Base-by-base conservation (phyloP, 768 basidiomycete genomes). In the Lentinula aciculospora region DNA sequence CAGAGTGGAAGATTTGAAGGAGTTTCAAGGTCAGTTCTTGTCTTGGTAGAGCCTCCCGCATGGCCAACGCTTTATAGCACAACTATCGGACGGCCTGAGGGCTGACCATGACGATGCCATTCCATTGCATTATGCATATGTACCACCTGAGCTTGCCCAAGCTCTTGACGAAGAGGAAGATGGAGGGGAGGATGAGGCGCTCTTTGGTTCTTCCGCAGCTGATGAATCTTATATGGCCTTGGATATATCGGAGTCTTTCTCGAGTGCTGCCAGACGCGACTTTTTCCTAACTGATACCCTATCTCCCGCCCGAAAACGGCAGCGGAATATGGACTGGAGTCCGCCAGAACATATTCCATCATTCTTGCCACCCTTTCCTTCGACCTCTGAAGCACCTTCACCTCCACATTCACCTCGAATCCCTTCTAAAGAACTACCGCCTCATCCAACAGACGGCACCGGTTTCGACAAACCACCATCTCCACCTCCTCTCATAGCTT, bases 1-100 rank as follows among this genome's bases (percentile, higher is more conserved):
- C 63, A 76, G 89, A 63, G 75, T 83, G 10, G 89, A 91, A 67
- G 89, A 91, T 66, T 70, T 92, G 66, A 74, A 77, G 53, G 90
- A 90, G 67, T 79, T 89, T 68, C 84, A 78, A 76, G 82, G 88
- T 85, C 73, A 71, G 79, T 78, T 64, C 40, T 63, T 61, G 65
- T 67, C 57, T 51, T 55, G 49, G 57, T 60, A 61, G 61, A 60
- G 51, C 36, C 49, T 50, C 50, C 51, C 59, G 37, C 61, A 63
- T 67, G 67, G 56, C 70, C 61, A 70, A 58, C 66, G 57, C 64
- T 62, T 71, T 64, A 49, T 63, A 88, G 89, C 83, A 9, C 81
- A 83, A 68, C 76, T 89, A 15, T 70, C 67, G 23, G 78, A 84
- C 47, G 86, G 85, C 12, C 72, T 85, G n/a, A 69, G 75, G 47